Evolutionary conservation across 2,329 filamentous ascomycete species (phyloP).

Genomic region (Lachnum nothofagi): DNA sequence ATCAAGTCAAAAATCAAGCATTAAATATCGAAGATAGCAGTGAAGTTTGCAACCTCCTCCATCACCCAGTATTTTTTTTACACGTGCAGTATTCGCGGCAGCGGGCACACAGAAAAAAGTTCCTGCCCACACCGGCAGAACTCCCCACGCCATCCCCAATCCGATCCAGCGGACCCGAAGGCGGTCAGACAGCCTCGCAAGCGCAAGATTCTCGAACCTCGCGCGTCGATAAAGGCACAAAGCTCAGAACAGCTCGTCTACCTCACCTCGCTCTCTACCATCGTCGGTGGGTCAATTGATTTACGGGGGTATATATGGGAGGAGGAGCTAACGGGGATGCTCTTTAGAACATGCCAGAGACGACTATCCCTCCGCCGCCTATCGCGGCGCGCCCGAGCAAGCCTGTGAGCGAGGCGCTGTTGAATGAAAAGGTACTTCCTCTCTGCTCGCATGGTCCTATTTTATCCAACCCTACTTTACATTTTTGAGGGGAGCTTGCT

Average conservation of each 20-base stretch:
- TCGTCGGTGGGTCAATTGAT: neutral
- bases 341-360: conserved; percentile 34
- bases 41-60: too few relatives aligned
- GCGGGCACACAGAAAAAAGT: conserved; percentile 7
- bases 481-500: neutral
- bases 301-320: conserved; percentile 2
- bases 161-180: neutral
- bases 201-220: neutral
- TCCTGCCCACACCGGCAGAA: conserved; percentile 10
- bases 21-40: too few relatives aligned
- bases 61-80: too few relatives aligned
- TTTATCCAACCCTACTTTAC: neutral
- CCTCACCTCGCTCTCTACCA: neutral
- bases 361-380: conserved; percentile 51
- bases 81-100: too few relatives aligned
- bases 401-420: conserved; percentile 92
- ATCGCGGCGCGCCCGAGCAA: conserved; percentile 63
- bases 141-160: conserved; percentile 5
- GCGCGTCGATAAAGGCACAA: too few relatives aligned
- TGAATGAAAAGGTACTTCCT: conserved; percentile 86
- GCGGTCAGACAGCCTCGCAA: neutral
- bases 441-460: neutral
- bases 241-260: neutral
- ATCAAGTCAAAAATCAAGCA: conserved; percentile 4
- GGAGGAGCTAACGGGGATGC: too few relatives aligned